These are phyloP conservation scores for Phytophthora rubi DNA, from an alignment of 352 stramenopile species.

Conservation along the genomic window DNA sequence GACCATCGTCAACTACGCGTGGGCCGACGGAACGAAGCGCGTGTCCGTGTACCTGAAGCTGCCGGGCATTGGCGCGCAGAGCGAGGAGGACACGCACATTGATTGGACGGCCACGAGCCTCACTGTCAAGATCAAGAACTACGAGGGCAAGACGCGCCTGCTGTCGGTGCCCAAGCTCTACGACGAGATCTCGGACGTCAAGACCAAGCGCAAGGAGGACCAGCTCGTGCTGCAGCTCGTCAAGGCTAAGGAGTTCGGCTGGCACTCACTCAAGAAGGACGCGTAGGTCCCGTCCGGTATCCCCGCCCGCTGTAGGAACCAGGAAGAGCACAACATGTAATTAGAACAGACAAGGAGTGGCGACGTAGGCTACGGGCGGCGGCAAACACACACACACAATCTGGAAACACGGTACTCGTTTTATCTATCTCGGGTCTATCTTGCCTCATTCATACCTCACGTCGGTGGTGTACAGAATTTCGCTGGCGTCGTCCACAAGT, in stretches of 20 bases:
- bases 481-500: conserved; percentile 66
- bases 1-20: conserved; percentile 81
- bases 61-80: conserved; percentile 60
- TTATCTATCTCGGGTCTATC: conserved; percentile 31
- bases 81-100: conserved; percentile 67
- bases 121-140: conserved; percentile 65
- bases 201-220: conserved; percentile 82
- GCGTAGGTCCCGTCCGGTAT: conserved; percentile 35
- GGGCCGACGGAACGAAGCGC: conserved; percentile 81
- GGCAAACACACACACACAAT: conserved; percentile 22
- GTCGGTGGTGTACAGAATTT: conserved; percentile 86
- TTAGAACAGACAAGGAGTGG: conserved; percentile 39
- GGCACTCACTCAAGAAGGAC: conserved; percentile 88
- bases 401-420: conserved; percentile 33
- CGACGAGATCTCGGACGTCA: conserved; percentile 82
- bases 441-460: conserved; percentile 51
- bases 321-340: conserved; percentile 16
- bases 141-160: conserved; percentile 74
- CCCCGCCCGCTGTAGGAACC: conserved; percentile 2
- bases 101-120: conserved; percentile 73
- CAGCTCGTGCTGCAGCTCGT: conserved; percentile 80
- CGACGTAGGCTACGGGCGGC: neutral
- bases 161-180: conserved; percentile 74
- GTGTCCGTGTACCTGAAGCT: conserved; percentile 84
- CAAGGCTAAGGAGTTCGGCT: conserved; percentile 82